Conservation (phyloP, 306 rosid genomes). For the Trifolium pratense region DNA sequence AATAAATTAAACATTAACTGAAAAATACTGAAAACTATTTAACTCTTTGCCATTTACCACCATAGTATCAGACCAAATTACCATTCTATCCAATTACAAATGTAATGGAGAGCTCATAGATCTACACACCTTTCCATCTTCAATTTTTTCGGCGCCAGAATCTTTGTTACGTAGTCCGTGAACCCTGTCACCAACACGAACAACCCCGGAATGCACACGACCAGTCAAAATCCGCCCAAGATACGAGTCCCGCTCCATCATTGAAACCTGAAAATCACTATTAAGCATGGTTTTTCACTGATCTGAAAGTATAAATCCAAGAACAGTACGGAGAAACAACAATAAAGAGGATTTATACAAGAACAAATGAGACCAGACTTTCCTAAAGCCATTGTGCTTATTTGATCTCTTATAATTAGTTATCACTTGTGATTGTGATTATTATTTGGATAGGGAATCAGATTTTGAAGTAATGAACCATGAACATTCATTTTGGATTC, state of each 20-base stretch:
- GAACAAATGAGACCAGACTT: slow-evolving; percentile 34
- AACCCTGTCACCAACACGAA: slow-evolving; percentile 88
- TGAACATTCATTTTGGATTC: slow-evolving; percentile 9
- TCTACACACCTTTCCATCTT: slow-evolving; percentile 90
- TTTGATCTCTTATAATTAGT: background rate
- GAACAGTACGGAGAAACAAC: slow-evolving; percentile 10
- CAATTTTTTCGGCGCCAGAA: slow-evolving; percentile 77
- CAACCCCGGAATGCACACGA: slow-evolving; percentile 75
- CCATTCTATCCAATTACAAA: slow-evolving; percentile 20
- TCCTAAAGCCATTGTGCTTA: slow-evolving; percentile 20
- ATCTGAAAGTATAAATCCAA: slow-evolving; percentile 39
- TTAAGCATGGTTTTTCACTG: slow-evolving; percentile 51
- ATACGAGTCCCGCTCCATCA: slow-evolving; percentile 95
- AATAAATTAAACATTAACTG: slow-evolving; percentile 1
- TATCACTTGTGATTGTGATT: slow-evolving; percentile 21
- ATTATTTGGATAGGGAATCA: slow-evolving; percentile 23
- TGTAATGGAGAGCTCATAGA: slow-evolving; percentile 27
- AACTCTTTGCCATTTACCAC: slow-evolving; percentile 29
- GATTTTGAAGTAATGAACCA: slow-evolving; percentile 25
- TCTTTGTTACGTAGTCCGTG: slow-evolving; percentile 82
- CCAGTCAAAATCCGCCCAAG: slow-evolving; percentile 96
- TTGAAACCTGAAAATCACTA: slow-evolving; percentile 82
- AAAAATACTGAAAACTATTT: slow-evolving; percentile 14
- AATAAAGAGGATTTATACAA: slow-evolving; percentile 19
- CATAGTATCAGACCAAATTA: background rate